A percentile compares a stretch with the other conserved stretches of the same genome.
These are phyloP conservation scores for Rhodosporidiobolus odoratus DNA, from an alignment of 768 basidiomycete genomes.

Conservation along the genomic window DNA sequence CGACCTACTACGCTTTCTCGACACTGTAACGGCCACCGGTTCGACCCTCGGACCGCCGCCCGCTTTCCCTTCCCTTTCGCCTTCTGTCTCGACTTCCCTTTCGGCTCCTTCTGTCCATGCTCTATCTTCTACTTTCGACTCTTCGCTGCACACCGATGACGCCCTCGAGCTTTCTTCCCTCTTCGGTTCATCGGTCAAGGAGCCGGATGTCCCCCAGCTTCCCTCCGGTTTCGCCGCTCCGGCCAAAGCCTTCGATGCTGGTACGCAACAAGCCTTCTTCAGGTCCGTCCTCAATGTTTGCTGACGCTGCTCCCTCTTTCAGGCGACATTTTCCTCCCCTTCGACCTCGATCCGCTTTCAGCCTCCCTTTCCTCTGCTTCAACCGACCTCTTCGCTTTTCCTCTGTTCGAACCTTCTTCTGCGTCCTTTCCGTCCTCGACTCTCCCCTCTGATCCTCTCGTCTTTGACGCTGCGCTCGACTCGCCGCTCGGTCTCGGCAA, in stretches of 20 bases:
- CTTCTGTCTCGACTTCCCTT: background rate
- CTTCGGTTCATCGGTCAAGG: background rate
- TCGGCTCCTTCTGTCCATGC: background rate
- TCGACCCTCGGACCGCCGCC: too few relatives aligned
- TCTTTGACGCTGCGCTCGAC: slow-evolving; percentile 15
- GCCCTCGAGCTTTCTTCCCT: background rate
- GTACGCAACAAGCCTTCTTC: background rate
- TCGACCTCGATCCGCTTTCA: background rate
- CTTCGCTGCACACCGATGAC: background rate
- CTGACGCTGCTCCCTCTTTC: background rate
- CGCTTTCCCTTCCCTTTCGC: background rate
- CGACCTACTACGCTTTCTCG: slow-evolving; percentile 19
- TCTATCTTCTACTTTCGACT: background rate
- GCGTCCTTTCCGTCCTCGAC: slow-evolving; percentile 13
- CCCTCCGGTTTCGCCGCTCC: background rate
- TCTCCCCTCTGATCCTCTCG: background rate
- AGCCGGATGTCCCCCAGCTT: slow-evolving; percentile 7
- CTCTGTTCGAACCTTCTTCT: too few relatives aligned
- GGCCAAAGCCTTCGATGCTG: slow-evolving; percentile 23
- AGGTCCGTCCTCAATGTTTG: too few relatives aligned
- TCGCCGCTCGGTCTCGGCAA: slow-evolving; percentile 17
- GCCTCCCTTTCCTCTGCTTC: background rate
- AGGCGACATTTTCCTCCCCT: slow-evolving; percentile 21
- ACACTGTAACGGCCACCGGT: slow-evolving; percentile 7
- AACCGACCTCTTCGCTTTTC: background rate